Evolutionary conservation across 2,329 filamentous ascomycete genomes (phyloP).

Genomic region (Mycogone perniciosa): DNA sequence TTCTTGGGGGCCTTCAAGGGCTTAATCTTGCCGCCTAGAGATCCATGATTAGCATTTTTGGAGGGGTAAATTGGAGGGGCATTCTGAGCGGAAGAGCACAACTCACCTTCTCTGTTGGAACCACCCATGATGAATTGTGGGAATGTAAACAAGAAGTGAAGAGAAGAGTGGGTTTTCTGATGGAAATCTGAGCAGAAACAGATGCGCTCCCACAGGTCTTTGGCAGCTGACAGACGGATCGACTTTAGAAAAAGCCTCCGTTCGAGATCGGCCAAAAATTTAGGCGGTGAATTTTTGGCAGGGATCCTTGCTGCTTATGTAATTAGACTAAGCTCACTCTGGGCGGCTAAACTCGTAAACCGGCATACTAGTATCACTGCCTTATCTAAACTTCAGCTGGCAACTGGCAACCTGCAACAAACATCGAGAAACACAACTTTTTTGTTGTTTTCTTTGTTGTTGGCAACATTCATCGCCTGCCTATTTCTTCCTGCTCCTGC

Average conservation of each 20-base stretch:
- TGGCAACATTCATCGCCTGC: too few species aligned
- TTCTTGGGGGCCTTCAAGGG: slow-evolving; percentile 88
- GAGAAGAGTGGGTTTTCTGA: background rate
- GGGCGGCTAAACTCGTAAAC: too few species aligned
- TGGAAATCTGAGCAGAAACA: background rate
- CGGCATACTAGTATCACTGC: background rate
- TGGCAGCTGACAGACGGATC: background rate
- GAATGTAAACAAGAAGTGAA: background rate
- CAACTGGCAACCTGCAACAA: too few species aligned
- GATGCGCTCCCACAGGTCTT: background rate
- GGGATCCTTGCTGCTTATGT: background rate
- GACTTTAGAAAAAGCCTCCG: slow-evolving; percentile 4
- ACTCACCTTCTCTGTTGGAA: slow-evolving; percentile 33
- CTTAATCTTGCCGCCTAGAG: slow-evolving; percentile 71
- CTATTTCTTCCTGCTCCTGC: background rate
- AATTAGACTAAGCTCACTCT: background rate
- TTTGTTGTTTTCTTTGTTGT: background rate
- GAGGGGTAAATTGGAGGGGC: slow-evolving; percentile 19
- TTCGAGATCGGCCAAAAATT: background rate
- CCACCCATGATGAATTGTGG: slow-evolving; percentile 29
- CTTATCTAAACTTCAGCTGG: too few species aligned
- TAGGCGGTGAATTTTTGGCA: slow-evolving; percentile 5
- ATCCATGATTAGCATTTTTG: slow-evolving; percentile 1
- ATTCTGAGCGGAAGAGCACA: slow-evolving; percentile 5
- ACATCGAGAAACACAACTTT: background rate